These are phyloP conservation scores for Cardiospermum halicacabum DNA, from an alignment of 345 rosid species.

Conservation along the genomic window DNA sequence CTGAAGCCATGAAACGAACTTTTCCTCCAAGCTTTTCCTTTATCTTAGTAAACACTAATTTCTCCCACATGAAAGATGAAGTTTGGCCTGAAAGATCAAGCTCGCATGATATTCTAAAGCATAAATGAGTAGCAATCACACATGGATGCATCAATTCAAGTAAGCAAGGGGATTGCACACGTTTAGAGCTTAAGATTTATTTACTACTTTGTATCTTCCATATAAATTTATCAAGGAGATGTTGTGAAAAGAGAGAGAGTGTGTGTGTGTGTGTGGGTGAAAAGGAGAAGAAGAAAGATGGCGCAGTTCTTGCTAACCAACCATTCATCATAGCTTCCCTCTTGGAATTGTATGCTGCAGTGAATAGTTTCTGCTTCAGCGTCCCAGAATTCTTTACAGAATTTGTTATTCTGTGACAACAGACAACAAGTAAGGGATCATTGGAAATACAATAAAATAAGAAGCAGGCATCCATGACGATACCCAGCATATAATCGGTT, in stretches of 20 bases:
- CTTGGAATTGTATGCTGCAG: conserved; percentile 77
- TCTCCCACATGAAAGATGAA: conserved; percentile 81
- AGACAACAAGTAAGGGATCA: conserved; percentile 10
- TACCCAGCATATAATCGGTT: conserved; percentile 87
- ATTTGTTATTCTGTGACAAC: conserved; percentile 52
- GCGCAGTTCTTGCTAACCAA: conserved; percentile 19
- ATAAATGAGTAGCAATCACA: background rate
- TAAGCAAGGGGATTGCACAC: background rate
- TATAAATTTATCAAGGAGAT: background rate
- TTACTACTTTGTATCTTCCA: background rate
- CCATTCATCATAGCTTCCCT: conserved; percentile 75
- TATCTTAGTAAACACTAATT: conserved; percentile 76
- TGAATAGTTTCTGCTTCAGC: conserved; percentile 65
- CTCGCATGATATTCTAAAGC: conserved; percentile 11
- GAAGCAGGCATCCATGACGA: conserved; percentile 14
- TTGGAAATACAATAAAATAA: background rate
- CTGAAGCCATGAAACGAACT: conserved; percentile 69
- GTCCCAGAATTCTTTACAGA: conserved; percentile 73
- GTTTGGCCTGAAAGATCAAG: conserved; percentile 42
- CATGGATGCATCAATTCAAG: background rate
- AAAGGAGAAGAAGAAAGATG: background rate
- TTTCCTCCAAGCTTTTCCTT: conserved; percentile 82
- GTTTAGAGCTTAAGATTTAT: background rate
- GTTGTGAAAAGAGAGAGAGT: too few relatives aligned
- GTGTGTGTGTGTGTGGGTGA: background rate